A percentile compares a stretch with the other conserved stretches of the same genome.
Conservation (phyloP, 805 yeast genomes). For the Brettanomyces bruxellensis region DNA sequence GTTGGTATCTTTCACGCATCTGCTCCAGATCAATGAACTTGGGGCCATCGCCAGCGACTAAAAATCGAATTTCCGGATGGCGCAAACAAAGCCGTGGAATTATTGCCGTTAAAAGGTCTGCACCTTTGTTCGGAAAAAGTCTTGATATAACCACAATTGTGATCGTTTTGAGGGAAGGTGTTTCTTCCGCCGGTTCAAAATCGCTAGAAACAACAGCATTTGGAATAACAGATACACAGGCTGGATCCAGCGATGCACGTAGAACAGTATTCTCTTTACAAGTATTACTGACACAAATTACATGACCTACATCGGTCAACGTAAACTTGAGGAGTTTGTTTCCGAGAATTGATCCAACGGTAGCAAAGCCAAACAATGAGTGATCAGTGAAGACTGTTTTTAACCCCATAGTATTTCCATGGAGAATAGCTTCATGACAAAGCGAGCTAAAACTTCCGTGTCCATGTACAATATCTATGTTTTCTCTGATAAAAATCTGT, state of each 20-base stretch:
- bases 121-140: constrained; percentile 93
- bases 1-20: constrained; percentile 76
- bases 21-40: constrained; percentile 89
- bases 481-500: constrained; percentile 77
- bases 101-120: constrained; percentile 74
- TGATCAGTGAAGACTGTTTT: constrained; percentile 93
- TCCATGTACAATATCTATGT: constrained; percentile 85
- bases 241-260: constrained; percentile 75
- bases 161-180: constrained; percentile 33
- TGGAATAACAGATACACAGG: constrained; percentile 80
- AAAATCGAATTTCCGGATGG: constrained; percentile 58
- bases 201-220: constrained; percentile 87
- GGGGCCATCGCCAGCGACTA: constrained; percentile 97
- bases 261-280: constrained; percentile 93
- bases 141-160: constrained; percentile 89
- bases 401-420: constrained; percentile 87
- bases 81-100: constrained; percentile 73
- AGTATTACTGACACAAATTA: constrained; percentile 93
- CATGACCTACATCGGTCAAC: constrained; percentile 78
- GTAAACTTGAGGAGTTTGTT: constrained; percentile 82
- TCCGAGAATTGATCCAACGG: constrained; percentile 72
- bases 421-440: constrained; percentile 87
- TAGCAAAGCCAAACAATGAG: constrained; percentile 89
- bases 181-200: constrained; percentile 43
- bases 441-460: constrained; percentile 85